Percentiles rank a stretch among this genome's conserved stretches.
Evolutionary conservation across 352 stramenopile genomes (phyloP).

Genomic region (Phytophthora syringae): DNA sequence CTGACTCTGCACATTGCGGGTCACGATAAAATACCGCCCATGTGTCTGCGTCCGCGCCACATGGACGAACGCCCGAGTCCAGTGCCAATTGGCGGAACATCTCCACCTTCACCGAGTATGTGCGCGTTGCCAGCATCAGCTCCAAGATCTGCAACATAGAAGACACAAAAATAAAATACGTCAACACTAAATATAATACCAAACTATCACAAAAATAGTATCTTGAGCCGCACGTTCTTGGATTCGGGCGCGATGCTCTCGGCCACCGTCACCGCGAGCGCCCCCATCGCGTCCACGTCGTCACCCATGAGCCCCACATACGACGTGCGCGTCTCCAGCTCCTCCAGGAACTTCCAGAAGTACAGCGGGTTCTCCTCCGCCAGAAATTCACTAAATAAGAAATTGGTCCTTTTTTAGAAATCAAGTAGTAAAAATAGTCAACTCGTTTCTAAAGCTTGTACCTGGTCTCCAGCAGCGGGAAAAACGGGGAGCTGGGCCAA

Average conservation of each 20-base stretch:
- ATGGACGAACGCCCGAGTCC: constrained; percentile 71
- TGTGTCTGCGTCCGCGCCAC: constrained; percentile 52
- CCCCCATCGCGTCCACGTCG: constrained; percentile 58
- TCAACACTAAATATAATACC: constrained; percentile 7
- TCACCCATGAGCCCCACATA: constrained; percentile 41
- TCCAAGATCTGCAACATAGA: constrained; percentile 67
- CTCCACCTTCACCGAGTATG: constrained; percentile 83
- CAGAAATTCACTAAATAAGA: constrained; percentile 67
- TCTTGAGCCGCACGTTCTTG: constrained; percentile 54
- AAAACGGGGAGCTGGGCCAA: constrained; percentile 64
- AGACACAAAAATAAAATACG: constrained; percentile 9
- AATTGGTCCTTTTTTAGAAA: no score
- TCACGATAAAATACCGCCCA: constrained; percentile 83
- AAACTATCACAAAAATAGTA: constrained; percentile 10
- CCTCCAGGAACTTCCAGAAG: constrained; percentile 81
- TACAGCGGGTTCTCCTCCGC: constrained; percentile 78
- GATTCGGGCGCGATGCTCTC: constrained; percentile 63
- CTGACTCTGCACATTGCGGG: constrained; percentile 59
- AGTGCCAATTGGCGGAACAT: constrained; percentile 83
- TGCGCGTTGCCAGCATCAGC: constrained; percentile 76
- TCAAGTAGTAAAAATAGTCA: constrained; percentile 9
- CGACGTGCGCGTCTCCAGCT: constrained; percentile 40
- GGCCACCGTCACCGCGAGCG: constrained; percentile 59
- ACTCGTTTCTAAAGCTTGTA: constrained; percentile 13
- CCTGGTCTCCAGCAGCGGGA: constrained; percentile 66